Evolutionary conservation across 768 basidiomycete genomes (phyloP).

Genomic region (Trametes coccinea): DNA sequence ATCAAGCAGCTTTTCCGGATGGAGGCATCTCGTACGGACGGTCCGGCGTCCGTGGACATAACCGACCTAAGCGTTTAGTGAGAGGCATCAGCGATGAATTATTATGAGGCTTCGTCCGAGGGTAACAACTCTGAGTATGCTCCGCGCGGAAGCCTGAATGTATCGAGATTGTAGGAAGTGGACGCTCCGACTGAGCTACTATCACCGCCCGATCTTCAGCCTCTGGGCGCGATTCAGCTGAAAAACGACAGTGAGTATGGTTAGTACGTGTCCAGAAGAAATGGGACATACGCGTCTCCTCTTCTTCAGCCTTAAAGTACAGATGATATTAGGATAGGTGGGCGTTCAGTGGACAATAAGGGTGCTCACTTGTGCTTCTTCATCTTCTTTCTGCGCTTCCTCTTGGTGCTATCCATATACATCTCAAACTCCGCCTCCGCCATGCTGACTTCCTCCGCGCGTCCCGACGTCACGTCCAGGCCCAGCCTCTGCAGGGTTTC

Average conservation of each 20-base stretch:
- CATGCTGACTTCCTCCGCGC: constrained; percentile 51
- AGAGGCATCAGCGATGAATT: constrained; percentile 20
- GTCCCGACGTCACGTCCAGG: constrained; percentile 52
- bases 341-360: constrained; percentile 9
- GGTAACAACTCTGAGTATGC: constrained; percentile 9
- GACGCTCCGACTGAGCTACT: not conserved
- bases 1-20: too few relatives aligned
- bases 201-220: constrained; percentile 25
- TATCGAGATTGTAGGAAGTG: not conserved
- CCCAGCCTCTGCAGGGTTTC: constrained; percentile 64
- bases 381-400: constrained; percentile 92
- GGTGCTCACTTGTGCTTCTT: constrained; percentile 89
- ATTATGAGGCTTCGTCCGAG: constrained; percentile 1
- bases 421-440: constrained; percentile 65
- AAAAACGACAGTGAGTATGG: not conserved
- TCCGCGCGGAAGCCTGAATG: constrained; percentile 4
- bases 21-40: too few relatives aligned
- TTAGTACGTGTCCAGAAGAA: not conserved
- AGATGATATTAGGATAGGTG: constrained; percentile 4
- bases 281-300: constrained; percentile 68
- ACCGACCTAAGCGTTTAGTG: constrained; percentile 1
- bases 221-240: constrained; percentile 24
- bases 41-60: too few relatives aligned
- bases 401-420: constrained; percentile 76
- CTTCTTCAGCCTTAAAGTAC: constrained; percentile 72